phyloP scores from a whole-genome alignment of 2,329 filamentous ascomycete genomes.

The Sarocladium oryzae region DNA sequence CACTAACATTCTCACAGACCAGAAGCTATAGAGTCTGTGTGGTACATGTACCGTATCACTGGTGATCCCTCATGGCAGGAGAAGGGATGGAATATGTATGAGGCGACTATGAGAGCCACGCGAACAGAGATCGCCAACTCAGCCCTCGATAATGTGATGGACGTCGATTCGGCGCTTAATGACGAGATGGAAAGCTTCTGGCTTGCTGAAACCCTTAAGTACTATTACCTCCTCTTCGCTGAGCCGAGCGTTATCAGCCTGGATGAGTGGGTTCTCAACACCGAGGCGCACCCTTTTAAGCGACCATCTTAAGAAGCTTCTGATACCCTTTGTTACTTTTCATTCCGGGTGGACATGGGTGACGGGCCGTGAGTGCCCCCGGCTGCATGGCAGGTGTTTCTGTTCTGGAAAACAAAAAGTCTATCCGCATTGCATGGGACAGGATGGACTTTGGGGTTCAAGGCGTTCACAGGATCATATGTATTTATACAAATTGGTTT shows the following conservation, averaged over 20 bases:
- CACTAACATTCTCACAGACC: slow-evolving; percentile 42
- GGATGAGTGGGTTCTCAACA: slow-evolving; percentile 63
- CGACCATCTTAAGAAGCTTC: slow-evolving; percentile 27
- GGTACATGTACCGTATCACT: slow-evolving; percentile 86
- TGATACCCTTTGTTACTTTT: background rate
- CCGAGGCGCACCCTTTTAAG: slow-evolving; percentile 54
- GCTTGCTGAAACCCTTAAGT: slow-evolving; percentile 86
- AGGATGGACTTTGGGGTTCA: background rate
- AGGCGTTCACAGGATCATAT: background rate
- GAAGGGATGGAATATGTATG: slow-evolving; percentile 82
- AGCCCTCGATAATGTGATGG: slow-evolving; percentile 59
- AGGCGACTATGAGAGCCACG: slow-evolving; percentile 61
- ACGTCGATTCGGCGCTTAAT: slow-evolving; percentile 31
- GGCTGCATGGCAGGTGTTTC: slow-evolving; percentile 10
- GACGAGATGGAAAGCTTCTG: slow-evolving; percentile 86
- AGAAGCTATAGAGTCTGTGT: slow-evolving; percentile 82
- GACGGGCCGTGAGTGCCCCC: too few relatives aligned
- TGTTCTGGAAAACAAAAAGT: background rate
- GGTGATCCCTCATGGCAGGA: slow-evolving; percentile 70
- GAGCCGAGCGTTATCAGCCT: slow-evolving; percentile 58
- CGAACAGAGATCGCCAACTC: slow-evolving; percentile 61
- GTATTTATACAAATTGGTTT: too few relatives aligned
- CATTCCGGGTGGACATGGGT: too few relatives aligned
- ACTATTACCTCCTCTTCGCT: slow-evolving; percentile 79
- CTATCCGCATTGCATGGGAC: background rate